These are phyloP conservation scores for Tephrocybe sp. DNA, from an alignment of 768 basidiomycete genomes.

Conservation along the genomic window DNA sequence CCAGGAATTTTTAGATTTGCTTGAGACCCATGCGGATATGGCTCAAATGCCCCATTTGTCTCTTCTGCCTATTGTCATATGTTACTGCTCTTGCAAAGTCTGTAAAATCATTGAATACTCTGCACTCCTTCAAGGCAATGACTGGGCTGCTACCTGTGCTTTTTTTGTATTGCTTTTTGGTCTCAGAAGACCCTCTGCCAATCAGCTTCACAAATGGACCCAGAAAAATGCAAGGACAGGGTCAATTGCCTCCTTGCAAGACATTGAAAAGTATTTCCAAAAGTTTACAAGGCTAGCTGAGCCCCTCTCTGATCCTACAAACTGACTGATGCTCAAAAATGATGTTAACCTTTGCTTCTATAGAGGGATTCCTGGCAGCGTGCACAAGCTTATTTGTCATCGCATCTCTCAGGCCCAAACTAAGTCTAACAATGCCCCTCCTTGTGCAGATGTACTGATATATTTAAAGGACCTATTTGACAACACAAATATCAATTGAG, in stretches of 20 bases:
- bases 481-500: no score
- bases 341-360: constrained; percentile 3
- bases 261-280: constrained; percentile 7
- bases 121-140: not conserved
- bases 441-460: no score
- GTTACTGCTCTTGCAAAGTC: constrained; percentile 4
- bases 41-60: not conserved
- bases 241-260: not conserved
- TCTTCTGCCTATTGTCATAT: constrained; percentile 2
- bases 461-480: no score
- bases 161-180: constrained; percentile 2
- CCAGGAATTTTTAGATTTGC: constrained; percentile 1
- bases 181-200: no score
- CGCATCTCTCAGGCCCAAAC: not conserved
- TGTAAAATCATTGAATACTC: not conserved
- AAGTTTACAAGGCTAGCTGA: not conserved
- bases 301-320: not conserved
- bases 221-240: not conserved
- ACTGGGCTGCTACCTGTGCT: not conserved
- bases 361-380: not conserved
- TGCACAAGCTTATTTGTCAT: not conserved
- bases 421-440: not conserved
- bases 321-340: not conserved
- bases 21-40: constrained; percentile 1
- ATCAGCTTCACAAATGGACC: constrained; percentile 1